A percentile compares a stretch with the other conserved stretches of the same genome.
Conservation (phyloP, 2,329 filamentous ascomycete genomes). For the Penicillium verrucosum region DNA sequence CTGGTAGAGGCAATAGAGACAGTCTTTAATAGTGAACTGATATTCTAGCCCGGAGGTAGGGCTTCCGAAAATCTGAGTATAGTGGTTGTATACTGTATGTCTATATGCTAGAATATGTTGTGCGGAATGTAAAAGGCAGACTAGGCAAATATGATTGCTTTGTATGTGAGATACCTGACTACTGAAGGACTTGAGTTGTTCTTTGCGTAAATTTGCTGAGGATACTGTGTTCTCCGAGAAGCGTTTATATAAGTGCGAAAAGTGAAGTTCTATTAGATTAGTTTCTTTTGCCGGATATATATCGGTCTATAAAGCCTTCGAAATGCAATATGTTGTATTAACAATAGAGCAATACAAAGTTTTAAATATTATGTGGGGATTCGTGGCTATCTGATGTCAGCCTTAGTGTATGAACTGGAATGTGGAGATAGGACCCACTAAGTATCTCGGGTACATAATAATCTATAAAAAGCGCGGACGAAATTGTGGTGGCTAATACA, state of each 20-base stretch:
- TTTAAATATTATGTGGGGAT: conserved; percentile 1
- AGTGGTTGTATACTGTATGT: not conserved
- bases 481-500: conserved; percentile 9
- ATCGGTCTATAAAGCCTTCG: not conserved
- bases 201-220: not conserved
- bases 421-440: not conserved
- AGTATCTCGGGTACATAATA: conserved; percentile 22
- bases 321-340: not conserved
- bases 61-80: too few species aligned
- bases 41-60: too few species aligned
- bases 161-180: conserved; percentile 11
- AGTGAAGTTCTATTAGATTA: not conserved
- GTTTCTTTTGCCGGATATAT: not conserved
- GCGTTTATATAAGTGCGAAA: not conserved
- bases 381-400: conserved; percentile 1
- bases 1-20: too few species aligned
- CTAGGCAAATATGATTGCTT: conserved; percentile 21
- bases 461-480: conserved; percentile 20
- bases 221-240: not conserved
- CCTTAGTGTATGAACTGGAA: too few species aligned
- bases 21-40: too few species aligned
- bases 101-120: conserved; percentile 20
- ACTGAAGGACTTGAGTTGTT: conserved; percentile 10
- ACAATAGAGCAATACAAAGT: conserved; percentile 5
- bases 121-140: conserved; percentile 15